Evolutionary conservation across 2,329 filamentous ascomycete genomes (phyloP).

Genomic region (Ophiocordyceps camponoti-saundersi): DNA sequence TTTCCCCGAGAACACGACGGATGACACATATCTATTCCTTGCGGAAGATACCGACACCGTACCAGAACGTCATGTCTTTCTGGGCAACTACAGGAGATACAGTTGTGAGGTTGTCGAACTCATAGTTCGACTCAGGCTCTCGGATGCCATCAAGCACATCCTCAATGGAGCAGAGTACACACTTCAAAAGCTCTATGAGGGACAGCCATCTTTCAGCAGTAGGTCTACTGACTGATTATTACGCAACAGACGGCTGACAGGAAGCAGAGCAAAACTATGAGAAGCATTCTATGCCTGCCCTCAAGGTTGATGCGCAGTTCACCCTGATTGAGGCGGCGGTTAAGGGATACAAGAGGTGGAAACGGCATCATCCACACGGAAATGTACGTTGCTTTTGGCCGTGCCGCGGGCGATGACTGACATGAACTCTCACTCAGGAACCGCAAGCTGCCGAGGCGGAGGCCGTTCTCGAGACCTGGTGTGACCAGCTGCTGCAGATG

Average conservation of each 20-base stretch:
- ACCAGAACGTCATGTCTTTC: slow-evolving; percentile 84
- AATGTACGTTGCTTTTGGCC: neutral
- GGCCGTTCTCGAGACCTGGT: slow-evolving; percentile 53
- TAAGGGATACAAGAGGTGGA: slow-evolving; percentile 79
- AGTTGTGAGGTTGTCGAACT: slow-evolving; percentile 75
- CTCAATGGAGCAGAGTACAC: slow-evolving; percentile 61
- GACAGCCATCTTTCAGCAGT: slow-evolving; percentile 50
- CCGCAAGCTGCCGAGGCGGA: slow-evolving; percentile 42
- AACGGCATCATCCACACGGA: slow-evolving; percentile 11
- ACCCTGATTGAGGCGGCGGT: slow-evolving; percentile 77
- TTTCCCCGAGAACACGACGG: slow-evolving; percentile 64
- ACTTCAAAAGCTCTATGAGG: slow-evolving; percentile 59
- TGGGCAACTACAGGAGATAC: slow-evolving; percentile 89
- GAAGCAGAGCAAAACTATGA: slow-evolving; percentile 36
- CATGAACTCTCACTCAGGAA: slow-evolving; percentile 9
- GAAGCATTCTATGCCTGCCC: slow-evolving; percentile 53
- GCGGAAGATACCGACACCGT: slow-evolving; percentile 89
- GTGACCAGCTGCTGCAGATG: slow-evolving; percentile 50
- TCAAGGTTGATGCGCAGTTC: slow-evolving; percentile 77
- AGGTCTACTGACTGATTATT: slow-evolving; percentile 10
- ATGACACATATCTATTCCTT: slow-evolving; percentile 66
- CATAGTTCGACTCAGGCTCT: slow-evolving; percentile 65
- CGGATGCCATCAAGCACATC: slow-evolving; percentile 77
- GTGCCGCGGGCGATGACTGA: neutral
- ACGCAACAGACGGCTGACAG: slow-evolving; percentile 2